These are phyloP conservation scores for Daldinia concentrica DNA, from an alignment of 495 filamentous ascomycete genomes.

Conservation along the genomic window DNA sequence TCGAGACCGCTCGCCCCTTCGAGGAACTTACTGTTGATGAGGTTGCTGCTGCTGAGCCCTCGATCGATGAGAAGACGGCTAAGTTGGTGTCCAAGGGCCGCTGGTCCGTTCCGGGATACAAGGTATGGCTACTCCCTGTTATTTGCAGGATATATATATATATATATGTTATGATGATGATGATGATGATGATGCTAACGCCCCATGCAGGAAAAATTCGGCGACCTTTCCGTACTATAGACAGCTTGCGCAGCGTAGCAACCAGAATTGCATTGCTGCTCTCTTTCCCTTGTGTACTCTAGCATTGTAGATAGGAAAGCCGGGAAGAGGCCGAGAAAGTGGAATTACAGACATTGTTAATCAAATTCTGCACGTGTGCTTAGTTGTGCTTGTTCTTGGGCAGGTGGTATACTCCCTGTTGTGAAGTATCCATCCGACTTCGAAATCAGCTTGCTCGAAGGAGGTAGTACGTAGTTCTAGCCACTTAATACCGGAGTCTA, in stretches of 20 bases:
- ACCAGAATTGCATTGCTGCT: conserved; percentile 18
- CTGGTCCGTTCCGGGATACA: conserved; percentile 98
- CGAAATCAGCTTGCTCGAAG: not conserved
- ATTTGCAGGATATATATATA: not conserved
- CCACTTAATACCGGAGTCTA: not conserved
- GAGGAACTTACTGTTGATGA: conserved; percentile 99
- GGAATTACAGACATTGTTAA: conserved; percentile 46
- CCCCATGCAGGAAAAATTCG: conserved; percentile 87
- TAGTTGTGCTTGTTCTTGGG: not conserved
- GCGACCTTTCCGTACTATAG: conserved; percentile 92
- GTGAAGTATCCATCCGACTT: not conserved
- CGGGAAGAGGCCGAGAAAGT: conserved; percentile 39
- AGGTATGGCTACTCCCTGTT: conserved; percentile 67
- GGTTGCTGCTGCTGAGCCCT: conserved; percentile 87
- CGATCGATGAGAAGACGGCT: conserved; percentile 93
- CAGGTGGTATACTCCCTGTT: not conserved
- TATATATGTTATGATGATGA: no score
- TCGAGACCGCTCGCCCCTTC: conserved; percentile 93
- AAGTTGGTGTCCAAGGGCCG: conserved; percentile 95
- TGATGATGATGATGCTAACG: conserved; percentile 22
- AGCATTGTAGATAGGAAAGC: conserved; percentile 64
- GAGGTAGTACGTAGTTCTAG: not conserved
- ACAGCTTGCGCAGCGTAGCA: conserved; percentile 39
- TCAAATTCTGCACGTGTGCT: not conserved
- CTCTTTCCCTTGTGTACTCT: conserved; percentile 65